A percentile compares a stretch with the other conserved stretches of the same genome.
Evolutionary conservation across 306 rosid species (phyloP).

Genomic region (Alnus glutinosa): DNA sequence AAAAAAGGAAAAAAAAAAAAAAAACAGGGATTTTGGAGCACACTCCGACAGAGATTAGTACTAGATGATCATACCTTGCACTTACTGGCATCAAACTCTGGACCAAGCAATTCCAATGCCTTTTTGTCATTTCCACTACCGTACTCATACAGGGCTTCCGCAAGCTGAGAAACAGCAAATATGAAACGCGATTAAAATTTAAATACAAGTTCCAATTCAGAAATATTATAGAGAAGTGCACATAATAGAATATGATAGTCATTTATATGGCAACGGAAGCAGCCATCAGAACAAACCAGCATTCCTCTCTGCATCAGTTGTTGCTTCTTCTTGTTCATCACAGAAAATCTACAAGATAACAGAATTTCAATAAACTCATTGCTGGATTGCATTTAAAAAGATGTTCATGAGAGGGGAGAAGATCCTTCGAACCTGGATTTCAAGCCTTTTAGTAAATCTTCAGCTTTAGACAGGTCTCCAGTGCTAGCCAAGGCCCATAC

Average conservation of each 20-base stretch:
- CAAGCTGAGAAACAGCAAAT: conserved; percentile 54
- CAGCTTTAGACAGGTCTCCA: conserved; percentile 56
- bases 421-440: conserved; percentile 55
- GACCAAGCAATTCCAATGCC: conserved; percentile 70
- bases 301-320: conserved; percentile 57
- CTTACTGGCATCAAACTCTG: conserved; percentile 62
- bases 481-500: conserved; percentile 75
- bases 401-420: conserved; percentile 11
- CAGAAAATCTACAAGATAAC: conserved; percentile 47
- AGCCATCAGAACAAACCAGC: conserved; percentile 47
- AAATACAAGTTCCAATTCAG: background rate
- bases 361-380: conserved; percentile 1
- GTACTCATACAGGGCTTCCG: conserved; percentile 80
- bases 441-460: conserved; percentile 65
- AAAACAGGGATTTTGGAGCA: background rate
- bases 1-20: background rate
- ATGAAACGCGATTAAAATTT: conserved; percentile 11
- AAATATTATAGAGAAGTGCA: background rate
- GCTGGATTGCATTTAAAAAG: background rate
- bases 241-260: background rate
- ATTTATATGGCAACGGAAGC: conserved; percentile 26
- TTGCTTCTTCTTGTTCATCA: conserved; percentile 63
- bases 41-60: background rate
- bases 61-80: conserved; percentile 56
- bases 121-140: conserved; percentile 58